Conservation (phyloP, 768 basidiomycete species). For the Terana coerulea region DNA sequence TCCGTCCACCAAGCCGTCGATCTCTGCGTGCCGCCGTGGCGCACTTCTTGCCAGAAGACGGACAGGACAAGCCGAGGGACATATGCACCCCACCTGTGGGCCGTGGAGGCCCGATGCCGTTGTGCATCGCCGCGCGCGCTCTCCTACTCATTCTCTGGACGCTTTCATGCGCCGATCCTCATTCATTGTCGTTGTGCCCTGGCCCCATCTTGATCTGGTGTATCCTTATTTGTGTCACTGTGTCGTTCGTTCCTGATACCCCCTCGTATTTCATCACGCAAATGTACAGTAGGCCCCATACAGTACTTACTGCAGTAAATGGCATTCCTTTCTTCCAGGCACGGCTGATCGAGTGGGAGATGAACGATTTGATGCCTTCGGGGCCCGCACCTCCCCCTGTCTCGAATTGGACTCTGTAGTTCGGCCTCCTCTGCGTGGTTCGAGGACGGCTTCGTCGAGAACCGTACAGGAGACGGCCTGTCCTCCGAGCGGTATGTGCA, state of each 20-base stretch:
- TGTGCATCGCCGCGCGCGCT: no score
- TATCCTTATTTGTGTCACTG: not conserved
- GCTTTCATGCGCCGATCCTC: not conserved
- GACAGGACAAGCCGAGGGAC: conserved; percentile 6
- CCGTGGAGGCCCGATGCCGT: not conserved
- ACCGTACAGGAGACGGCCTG: no score
- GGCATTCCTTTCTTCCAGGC: conserved; percentile 6
- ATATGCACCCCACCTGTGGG: not conserved
- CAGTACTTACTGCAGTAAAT: not conserved
- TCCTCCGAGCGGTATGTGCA: no score
- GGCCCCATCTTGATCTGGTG: not conserved
- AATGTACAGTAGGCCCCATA: not conserved
- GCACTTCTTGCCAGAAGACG: not conserved
- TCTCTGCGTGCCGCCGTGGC: not conserved
- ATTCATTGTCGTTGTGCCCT: not conserved
- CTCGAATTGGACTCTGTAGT: not conserved
- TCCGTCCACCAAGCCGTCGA: not conserved
- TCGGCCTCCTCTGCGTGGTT: not conserved
- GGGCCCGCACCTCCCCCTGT: not conserved
- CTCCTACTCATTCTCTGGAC: not conserved
- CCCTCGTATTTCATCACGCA: not conserved
- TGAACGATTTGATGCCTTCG: conserved; percentile 4
- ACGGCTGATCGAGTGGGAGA: not conserved
- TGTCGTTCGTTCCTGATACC: conserved; percentile 1
- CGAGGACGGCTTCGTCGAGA: no score